phyloP scores from a whole-genome alignment of 169 alveolate genomes.

The Cryptosporidium meleagridis region DNA sequence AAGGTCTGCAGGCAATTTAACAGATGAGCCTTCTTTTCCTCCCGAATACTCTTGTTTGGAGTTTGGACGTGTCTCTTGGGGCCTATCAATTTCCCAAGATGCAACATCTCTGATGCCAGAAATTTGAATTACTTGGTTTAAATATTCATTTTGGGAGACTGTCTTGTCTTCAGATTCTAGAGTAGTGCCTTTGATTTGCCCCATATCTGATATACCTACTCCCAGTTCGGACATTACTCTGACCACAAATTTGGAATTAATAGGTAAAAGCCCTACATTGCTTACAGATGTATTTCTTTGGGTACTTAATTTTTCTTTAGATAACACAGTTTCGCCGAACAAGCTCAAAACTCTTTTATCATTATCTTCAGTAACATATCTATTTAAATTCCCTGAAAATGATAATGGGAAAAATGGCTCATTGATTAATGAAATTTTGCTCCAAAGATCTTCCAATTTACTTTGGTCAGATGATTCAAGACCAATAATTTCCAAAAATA shows the following conservation, averaged over 20 bases:
- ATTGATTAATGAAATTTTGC: neutral
- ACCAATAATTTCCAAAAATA: slow-evolving; percentile 15
- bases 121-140: slow-evolving; percentile 36
- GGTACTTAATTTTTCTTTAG: neutral
- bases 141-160: neutral
- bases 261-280: slow-evolving; percentile 8
- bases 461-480: neutral
- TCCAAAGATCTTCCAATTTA: slow-evolving; percentile 31
- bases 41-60: slow-evolving; percentile 25
- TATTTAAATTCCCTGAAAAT: neutral
- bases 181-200: slow-evolving; percentile 17
- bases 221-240: slow-evolving; percentile 72
- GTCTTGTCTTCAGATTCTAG: neutral
- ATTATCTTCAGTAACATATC: slow-evolving; percentile 8
- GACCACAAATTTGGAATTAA: slow-evolving; percentile 50
- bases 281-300: neutral
- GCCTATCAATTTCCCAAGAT: slow-evolving; percentile 73
- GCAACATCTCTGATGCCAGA: slow-evolving; percentile 72
- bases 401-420: slow-evolving; percentile 41
- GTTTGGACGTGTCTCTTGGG: slow-evolving; percentile 72
- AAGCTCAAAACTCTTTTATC: slow-evolving; percentile 13
- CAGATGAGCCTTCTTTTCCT: slow-evolving; percentile 22
- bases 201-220: slow-evolving; percentile 37
- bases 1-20: slow-evolving; percentile 39
- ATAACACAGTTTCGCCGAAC: slow-evolving; percentile 6